Evolutionary conservation across 2,329 filamentous ascomycete genomes (phyloP), one percentile per base, ranked within the genome.

Genomic region (Fonsecaea nubica): DNA sequence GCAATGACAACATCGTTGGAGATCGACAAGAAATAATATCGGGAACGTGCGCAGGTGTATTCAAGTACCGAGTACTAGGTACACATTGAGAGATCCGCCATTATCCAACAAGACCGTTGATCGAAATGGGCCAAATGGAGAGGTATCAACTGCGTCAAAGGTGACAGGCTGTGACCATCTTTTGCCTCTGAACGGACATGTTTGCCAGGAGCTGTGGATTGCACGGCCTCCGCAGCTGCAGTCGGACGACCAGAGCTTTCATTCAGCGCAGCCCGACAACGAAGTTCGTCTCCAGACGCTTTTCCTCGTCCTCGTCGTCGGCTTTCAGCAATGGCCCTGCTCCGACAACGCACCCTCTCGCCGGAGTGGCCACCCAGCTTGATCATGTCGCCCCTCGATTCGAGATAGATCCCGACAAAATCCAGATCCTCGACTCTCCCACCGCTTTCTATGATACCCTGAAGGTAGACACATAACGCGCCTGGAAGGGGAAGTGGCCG

Each of bases 381-480:
- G 95, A 99, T 77, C 90, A 86, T 73, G 87, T 98, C 70, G 91
- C 93, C 3, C 95, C 95, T n/a, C 90, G 91, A 53, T 97, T 99
- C 73, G 91, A 93, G 76, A 84, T 99, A 32, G 83, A 89, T 32
- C 92, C 92, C 1, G 91, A 92, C 4, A 88, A 94, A 65, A 90
- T 99, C 58, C 84, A 86, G 10, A 90, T 99, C 21, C 79, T 99
- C 12, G 86, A 89, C 72, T 90, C 90, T 2, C 95, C 95, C 0
- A 80, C 86, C n/a, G 91, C 94, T 61, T 99, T 99, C 77, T 99
- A 97, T 79, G 88, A 91, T 72, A 92, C 90, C 7, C 82, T 99
- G 66, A 97, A 97, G 88, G 92, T 93, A 64, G 35, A 53, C n/a
- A 38, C 32, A 54, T 15, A 57, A 33, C 45, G 59, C 50, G 42